Evolutionary conservation across 306 rosid species (phyloP), one percentile per base, ranked within the genome.

Genomic region (Bauhinia variegata): DNA sequence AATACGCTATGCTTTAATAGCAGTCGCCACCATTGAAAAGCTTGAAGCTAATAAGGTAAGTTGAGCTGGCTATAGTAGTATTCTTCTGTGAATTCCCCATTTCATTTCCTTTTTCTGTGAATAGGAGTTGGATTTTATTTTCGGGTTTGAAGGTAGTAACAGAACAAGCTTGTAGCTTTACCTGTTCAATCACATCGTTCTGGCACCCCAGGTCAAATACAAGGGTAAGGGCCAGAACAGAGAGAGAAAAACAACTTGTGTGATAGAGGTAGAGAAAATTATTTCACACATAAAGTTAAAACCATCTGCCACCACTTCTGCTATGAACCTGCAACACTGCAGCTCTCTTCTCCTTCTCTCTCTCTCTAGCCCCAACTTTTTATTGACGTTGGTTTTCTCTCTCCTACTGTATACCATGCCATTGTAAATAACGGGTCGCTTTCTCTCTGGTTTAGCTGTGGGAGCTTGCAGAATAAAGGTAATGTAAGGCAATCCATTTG

Each of bases 231-330:
- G 66, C 61, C 50, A 51, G 82, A 71, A 53, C 10, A 72, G 70
- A 60, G 74, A 65, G 58, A 36, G 61, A 14, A 17, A 65, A 37
- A 34, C 51, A 8, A 16, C 36, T 36, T 5, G 37, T 50, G 65
- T 32, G 56, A 61, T 71, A 52, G 54, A 44, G 65, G 53, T 18
- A 16, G 61, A 28, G 41, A 62, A 75, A 81, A 91, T 86, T 64
- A 86, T 86, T 91, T 86, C 78, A 82, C 85, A 80, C 54, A 82
- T 71, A 88, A 86, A 85, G 96, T 88, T 88, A 91, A 86, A 82
- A 67, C 71, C 71, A 75, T 79, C 86, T 78, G 93, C 70, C 91
- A 88, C 68, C 78, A 83, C 56, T 79, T 83, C 88, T 86, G 93
- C 84, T 41, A 68, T 31, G 48, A 85, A 78, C 93, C 96, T 91